These are phyloP conservation scores for Myriangium duriaei DNA, from an alignment of 2,329 filamentous ascomycete species.

Conservation along the genomic window DNA sequence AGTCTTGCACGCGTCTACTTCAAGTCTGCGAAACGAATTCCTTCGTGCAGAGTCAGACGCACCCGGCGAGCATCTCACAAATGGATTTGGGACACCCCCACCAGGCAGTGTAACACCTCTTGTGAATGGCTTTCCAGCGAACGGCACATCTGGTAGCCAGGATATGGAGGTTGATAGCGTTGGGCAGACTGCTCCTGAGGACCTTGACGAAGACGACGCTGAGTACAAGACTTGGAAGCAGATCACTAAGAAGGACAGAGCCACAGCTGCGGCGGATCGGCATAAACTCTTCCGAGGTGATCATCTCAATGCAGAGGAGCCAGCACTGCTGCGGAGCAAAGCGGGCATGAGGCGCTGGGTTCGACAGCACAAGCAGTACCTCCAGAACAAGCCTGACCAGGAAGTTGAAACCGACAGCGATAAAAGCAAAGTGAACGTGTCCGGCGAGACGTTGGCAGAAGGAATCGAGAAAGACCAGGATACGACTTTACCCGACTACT, in stretches of 20 bases:
- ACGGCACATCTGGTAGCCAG: conserved; percentile 57
- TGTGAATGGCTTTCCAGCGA: conserved; percentile 41
- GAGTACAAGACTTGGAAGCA: conserved; percentile 99
- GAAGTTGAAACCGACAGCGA: conserved; percentile 32
- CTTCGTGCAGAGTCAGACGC: conserved; percentile 60
- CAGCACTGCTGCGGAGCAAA: conserved; percentile 72
- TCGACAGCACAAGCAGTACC: conserved; percentile 52
- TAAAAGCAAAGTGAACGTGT: conserved; percentile 35
- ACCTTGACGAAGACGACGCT: conserved; percentile 70
- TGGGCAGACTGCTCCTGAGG: conserved; percentile 55
- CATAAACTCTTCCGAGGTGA: conserved; percentile 76
- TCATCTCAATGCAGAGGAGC: conserved; percentile 74
- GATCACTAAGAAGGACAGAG: conserved; percentile 91
- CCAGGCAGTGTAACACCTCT: conserved; percentile 63
- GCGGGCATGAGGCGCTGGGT: conserved; percentile 82
- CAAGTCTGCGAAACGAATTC: conserved; percentile 40
- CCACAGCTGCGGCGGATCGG: conserved; percentile 71
- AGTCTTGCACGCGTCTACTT: conserved; percentile 35
- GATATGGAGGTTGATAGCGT: conserved; percentile 86
- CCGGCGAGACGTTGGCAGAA: conserved; percentile 72
- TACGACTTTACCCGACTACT: conserved; percentile 82
- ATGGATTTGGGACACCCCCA: conserved; percentile 76
- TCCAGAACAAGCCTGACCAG: conserved; percentile 37
- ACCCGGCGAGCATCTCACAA: conserved; percentile 59
- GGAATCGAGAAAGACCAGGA: conserved; percentile 88